Evolutionary conservation across 306 rosid genomes (phyloP).

Genomic region (Acmispon strigosus): DNA sequence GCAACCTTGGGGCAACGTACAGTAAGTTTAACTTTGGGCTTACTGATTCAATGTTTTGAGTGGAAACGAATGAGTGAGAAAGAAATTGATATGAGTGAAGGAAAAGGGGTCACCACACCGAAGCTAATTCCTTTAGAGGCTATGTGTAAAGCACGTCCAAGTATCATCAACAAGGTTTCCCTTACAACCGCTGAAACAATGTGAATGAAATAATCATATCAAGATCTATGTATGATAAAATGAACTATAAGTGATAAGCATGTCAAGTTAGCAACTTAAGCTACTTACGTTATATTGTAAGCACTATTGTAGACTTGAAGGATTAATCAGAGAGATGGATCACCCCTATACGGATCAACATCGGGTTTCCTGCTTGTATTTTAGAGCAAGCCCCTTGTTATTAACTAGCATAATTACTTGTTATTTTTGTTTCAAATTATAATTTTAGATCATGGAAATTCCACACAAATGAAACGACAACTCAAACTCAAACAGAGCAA

Average conservation of each 20-base stretch:
- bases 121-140: slow-evolving; percentile 20
- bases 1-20: slow-evolving; percentile 18
- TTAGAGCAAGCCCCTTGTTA: background rate
- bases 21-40: slow-evolving; percentile 6
- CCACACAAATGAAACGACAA: no score
- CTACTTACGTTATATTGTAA: background rate
- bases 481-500: no score
- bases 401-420: no score
- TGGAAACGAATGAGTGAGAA: slow-evolving; percentile 15
- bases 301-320: no score
- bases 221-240: background rate
- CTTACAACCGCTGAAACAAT: background rate
- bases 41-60: slow-evolving; percentile 23
- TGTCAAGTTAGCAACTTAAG: background rate
- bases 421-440: no score
- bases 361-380: no score
- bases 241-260: background rate
- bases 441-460: no score
- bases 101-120: slow-evolving; percentile 11
- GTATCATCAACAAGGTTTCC: background rate
- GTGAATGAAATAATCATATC: background rate
- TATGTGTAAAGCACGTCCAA: slow-evolving; percentile 1
- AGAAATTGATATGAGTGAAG: slow-evolving; percentile 26
- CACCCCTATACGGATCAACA: no score
- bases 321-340: no score